phyloP scores from a whole-genome alignment of 2,329 filamentous ascomycete genomes.

The Fusarium sp. region DNA sequence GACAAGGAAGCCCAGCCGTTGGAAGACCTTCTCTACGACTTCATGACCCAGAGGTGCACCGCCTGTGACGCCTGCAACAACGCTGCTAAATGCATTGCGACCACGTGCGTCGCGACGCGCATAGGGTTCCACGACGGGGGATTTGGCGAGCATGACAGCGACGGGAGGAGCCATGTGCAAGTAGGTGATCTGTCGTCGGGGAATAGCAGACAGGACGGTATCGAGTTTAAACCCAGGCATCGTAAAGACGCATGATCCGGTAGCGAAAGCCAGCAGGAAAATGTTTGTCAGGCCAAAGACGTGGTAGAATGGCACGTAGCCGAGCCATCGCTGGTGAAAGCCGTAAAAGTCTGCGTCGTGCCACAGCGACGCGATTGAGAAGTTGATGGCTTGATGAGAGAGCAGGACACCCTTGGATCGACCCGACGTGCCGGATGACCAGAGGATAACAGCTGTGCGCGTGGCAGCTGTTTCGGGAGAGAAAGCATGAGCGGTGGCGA shows the following conservation, averaged over 20 bases:
- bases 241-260: constrained; percentile 71
- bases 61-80: constrained; percentile 67
- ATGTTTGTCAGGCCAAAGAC: constrained; percentile 70
- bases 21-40: constrained; percentile 69
- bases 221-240: constrained; percentile 79
- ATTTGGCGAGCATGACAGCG: constrained; percentile 75
- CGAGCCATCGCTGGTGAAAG: constrained; percentile 61
- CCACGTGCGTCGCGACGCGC: constrained; percentile 58
- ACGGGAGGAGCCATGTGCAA: constrained; percentile 77
- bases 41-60: constrained; percentile 73
- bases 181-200: constrained; percentile 73
- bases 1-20: constrained; percentile 64
- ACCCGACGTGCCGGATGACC: constrained; percentile 75
- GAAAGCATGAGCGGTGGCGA: constrained; percentile 57
- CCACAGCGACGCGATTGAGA: constrained; percentile 65
- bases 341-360: constrained; percentile 62
- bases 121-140: constrained; percentile 73
- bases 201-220: constrained; percentile 70
- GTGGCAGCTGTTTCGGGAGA: constrained; percentile 54
- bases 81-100: constrained; percentile 67
- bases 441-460: constrained; percentile 66
- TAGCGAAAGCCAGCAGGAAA: constrained; percentile 66
- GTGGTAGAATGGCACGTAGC: constrained; percentile 78
- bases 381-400: constrained; percentile 73
- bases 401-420: constrained; percentile 81